Conservation (phyloP, 805 yeast species). For the Candida fluviatilis region DNA sequence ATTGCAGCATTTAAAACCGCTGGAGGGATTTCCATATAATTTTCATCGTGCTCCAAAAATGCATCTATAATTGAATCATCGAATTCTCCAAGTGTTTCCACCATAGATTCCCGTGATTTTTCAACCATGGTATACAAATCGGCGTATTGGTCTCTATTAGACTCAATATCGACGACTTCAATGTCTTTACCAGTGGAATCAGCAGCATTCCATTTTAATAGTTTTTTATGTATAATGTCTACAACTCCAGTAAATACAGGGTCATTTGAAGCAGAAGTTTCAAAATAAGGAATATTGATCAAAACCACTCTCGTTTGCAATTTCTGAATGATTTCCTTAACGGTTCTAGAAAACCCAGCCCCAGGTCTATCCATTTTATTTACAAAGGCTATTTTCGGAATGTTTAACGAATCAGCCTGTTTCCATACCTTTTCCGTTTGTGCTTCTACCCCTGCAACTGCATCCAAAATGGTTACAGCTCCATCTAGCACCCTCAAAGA, state of each 20-base stretch:
- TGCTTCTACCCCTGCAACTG: constrained; percentile 97
- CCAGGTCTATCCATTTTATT: constrained; percentile 97
- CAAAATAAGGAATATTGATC: constrained; percentile 75
- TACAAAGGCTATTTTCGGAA: constrained; percentile 77
- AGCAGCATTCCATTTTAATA: constrained; percentile 47
- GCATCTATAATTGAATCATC: constrained; percentile 77
- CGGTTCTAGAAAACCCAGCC: constrained; percentile 90
- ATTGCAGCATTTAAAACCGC: constrained; percentile 55
- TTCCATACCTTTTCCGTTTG: constrained; percentile 97
- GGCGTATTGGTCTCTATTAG: constrained; percentile 17
- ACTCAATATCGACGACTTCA: constrained; percentile 40
- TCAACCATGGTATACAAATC: constrained; percentile 44
- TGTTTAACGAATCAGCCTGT: constrained; percentile 62
- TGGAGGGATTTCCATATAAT: constrained; percentile 63
- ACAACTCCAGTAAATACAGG: constrained; percentile 60
- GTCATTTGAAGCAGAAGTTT: constrained; percentile 23
- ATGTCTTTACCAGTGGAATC: constrained; percentile 51
- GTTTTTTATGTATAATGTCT: constrained; percentile 65
- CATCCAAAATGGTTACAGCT: constrained; percentile 87
- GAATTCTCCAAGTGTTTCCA: constrained; percentile 79
- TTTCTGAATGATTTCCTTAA: constrained; percentile 73
- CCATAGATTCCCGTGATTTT: constrained; percentile 65
- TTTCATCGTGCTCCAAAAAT: constrained; percentile 66
- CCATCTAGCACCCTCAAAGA: constrained; percentile 92
- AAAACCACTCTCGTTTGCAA: constrained; percentile 70